Percentiles rank a stretch among this genome's conserved stretches.
phyloP scores from a whole-genome alignment of 345 rosid genomes.

The Conringia planisiliqua region DNA sequence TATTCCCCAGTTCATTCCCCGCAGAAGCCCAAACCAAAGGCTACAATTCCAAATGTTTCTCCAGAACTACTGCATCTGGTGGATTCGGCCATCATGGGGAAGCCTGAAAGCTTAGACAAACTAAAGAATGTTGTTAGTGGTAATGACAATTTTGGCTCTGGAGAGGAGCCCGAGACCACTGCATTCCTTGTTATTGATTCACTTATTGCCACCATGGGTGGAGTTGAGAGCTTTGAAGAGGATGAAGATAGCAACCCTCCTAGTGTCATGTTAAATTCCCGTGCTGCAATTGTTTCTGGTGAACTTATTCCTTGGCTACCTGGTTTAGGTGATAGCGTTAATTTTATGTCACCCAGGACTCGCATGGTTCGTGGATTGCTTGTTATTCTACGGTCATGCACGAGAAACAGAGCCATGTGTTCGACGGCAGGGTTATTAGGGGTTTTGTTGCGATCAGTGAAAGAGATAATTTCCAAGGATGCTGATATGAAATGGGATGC shows the following conservation, averaged over 20 bases:
- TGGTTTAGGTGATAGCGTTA: constrained; percentile 58
- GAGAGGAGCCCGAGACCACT: constrained; percentile 73
- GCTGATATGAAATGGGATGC: constrained; percentile 68
- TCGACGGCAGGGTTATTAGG: constrained; percentile 85
- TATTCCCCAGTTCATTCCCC: constrained; percentile 67
- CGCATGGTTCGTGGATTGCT: constrained; percentile 93
- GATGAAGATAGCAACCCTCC: constrained; percentile 95
- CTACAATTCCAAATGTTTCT: constrained; percentile 82
- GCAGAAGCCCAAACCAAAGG: constrained; percentile 59
- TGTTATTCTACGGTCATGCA: constrained; percentile 88
- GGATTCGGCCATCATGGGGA: constrained; percentile 99
- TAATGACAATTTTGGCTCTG: constrained; percentile 66
- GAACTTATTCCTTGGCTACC: constrained; percentile 95
- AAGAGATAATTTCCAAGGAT: constrained; percentile 68
- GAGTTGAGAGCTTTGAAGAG: constrained; percentile 97
- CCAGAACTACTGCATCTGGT: constrained; percentile 97
- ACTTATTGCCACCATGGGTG: constrained; percentile 98
- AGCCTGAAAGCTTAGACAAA: constrained; percentile 82
- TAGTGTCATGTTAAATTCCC: constrained; percentile 95
- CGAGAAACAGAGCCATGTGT: constrained; percentile 99
- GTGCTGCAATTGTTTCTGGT: constrained; percentile 95
- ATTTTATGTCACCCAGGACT: constrained; percentile 87
- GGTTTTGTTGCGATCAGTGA: constrained; percentile 82
- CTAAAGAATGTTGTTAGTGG: constrained; percentile 87
- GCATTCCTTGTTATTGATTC: constrained; percentile 92